Percentiles rank a stretch among this genome's conserved stretches.
These are phyloP conservation scores for Stachybotrys chartarum DNA, from an alignment of 2,329 filamentous ascomycete genomes.

Conservation along the genomic window DNA sequence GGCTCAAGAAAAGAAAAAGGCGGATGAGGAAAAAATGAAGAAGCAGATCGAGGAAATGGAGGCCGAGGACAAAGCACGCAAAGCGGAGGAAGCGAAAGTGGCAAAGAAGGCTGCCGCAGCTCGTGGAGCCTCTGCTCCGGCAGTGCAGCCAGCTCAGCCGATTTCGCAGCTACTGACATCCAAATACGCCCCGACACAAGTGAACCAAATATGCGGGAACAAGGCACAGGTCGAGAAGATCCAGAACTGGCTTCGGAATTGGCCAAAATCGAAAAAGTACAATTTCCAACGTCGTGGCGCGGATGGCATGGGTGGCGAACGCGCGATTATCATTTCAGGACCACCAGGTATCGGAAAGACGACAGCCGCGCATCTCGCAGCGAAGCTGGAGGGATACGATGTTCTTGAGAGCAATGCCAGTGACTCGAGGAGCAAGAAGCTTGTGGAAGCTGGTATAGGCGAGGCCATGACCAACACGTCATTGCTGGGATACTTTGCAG, in stretches of 20 bases:
- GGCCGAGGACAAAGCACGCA: conserved; percentile 60
- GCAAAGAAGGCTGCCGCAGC: conserved; percentile 33
- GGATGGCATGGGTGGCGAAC: conserved; percentile 75
- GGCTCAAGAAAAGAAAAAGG: conserved; percentile 73
- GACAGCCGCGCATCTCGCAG: conserved; percentile 89
- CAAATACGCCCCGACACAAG: conserved; percentile 83
- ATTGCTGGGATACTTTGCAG: conserved; percentile 81
- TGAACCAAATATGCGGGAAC: conserved; percentile 91
- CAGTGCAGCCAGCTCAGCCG: conserved; percentile 35
- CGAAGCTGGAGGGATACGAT: conserved; percentile 88
- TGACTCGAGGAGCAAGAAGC: conserved; percentile 90
- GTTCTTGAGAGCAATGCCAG: conserved; percentile 93
- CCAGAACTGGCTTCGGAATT: conserved; percentile 78
- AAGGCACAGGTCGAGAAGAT: conserved; percentile 85
- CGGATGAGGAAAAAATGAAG: conserved; percentile 76
- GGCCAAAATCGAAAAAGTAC: conserved; percentile 70
- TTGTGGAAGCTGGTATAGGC: conserved; percentile 81
- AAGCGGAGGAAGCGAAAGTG: conserved; percentile 43
- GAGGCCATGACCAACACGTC: conserved; percentile 94
- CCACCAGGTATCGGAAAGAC: conserved; percentile 97
- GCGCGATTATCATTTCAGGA: conserved; percentile 91
- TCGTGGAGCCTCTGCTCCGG: conserved; percentile 14
- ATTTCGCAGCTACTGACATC: conserved; percentile 79
- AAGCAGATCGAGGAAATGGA: conserved; percentile 82
- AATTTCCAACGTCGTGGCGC: conserved; percentile 76